Evolutionary conservation across 2,329 filamentous ascomycete species (phyloP).

Genomic region (Paecilomyces sp.): DNA sequence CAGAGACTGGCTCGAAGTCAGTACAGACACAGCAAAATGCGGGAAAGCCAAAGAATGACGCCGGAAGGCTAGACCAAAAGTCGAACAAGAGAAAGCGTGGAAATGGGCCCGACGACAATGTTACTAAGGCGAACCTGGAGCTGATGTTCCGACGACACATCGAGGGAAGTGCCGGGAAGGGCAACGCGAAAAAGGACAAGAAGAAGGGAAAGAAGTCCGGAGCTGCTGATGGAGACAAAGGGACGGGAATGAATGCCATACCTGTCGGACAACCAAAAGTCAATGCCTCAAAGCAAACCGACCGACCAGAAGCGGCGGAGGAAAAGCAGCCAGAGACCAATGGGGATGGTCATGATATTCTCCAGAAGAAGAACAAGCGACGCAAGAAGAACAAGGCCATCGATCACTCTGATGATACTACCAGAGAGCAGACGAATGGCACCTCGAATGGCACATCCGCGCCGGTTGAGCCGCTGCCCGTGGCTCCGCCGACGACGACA

Average conservation of each 20-base stretch:
- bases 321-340: conserved; percentile 4
- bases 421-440: conserved; percentile 13
- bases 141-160: conserved; percentile 75
- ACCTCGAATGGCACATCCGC: conserved; percentile 1
- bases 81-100: conserved; percentile 47
- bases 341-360: neutral
- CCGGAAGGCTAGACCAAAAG: conserved; percentile 22
- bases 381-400: conserved; percentile 26
- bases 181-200: conserved; percentile 20
- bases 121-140: conserved; percentile 65
- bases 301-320: conserved; percentile 7
- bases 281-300: conserved; percentile 5
- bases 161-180: conserved; percentile 49
- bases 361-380: conserved; percentile 15
- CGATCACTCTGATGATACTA: conserved; percentile 8
- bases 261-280: neutral
- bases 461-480: conserved; percentile 14
- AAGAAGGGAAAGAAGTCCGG: conserved; percentile 21
- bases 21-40: conserved; percentile 55
- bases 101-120: conserved; percentile 25
- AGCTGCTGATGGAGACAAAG: conserved; percentile 17
- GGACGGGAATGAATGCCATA: conserved; percentile 15
- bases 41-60: conserved; percentile 20
- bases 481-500: conserved; percentile 36
- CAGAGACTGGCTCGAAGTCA: conserved; percentile 49